Conservation (phyloP, 2,329 filamentous ascomycete genomes). For the Talaromyces sp. region DNA sequence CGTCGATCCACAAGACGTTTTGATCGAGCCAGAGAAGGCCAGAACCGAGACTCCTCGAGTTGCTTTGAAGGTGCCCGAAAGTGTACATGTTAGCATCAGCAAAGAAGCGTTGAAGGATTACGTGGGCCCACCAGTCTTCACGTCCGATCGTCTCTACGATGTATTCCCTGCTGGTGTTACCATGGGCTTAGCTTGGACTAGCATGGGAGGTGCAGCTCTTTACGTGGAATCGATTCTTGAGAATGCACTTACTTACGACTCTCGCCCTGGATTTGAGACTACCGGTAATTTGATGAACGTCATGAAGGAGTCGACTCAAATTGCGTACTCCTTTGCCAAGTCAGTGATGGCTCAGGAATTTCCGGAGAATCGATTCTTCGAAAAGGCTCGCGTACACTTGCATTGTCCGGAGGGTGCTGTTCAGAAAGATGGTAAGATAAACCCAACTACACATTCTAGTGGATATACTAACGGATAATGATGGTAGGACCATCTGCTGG, state of each 20-base stretch:
- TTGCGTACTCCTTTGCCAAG: slow-evolving; percentile 96
- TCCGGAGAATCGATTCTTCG: slow-evolving; percentile 90
- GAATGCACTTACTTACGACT: slow-evolving; percentile 68
- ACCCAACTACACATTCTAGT: neutral
- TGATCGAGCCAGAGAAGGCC: slow-evolving; percentile 41
- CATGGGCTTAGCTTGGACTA: slow-evolving; percentile 98
- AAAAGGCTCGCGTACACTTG: slow-evolving; percentile 89
- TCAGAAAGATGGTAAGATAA: slow-evolving; percentile 70
- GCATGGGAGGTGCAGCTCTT: slow-evolving; percentile 91
- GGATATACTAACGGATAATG: neutral
- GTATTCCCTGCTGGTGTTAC: slow-evolving; percentile 88
- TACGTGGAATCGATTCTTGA: slow-evolving; percentile 98
- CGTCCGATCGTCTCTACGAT: slow-evolving; percentile 91
- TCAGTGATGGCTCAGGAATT: slow-evolving; percentile 79
- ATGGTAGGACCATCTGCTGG: slow-evolving; percentile 70
- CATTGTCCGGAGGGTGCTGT: slow-evolving; percentile 97
- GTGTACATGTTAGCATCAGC: slow-evolving; percentile 78
- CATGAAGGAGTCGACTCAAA: slow-evolving; percentile 95
- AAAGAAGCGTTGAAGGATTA: slow-evolving; percentile 95
- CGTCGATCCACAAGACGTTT: slow-evolving; percentile 60
- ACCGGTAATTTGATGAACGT: slow-evolving; percentile 94
- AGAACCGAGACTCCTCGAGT: slow-evolving; percentile 62
- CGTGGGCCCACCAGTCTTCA: slow-evolving; percentile 92
- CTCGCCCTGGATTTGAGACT: slow-evolving; percentile 76
- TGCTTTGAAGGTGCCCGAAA: slow-evolving; percentile 77